Evolutionary conservation across 1,139 yeast species (phyloP), one percentile per base, ranked within the genome.

Genomic region (Suhomyces choctaworum): DNA sequence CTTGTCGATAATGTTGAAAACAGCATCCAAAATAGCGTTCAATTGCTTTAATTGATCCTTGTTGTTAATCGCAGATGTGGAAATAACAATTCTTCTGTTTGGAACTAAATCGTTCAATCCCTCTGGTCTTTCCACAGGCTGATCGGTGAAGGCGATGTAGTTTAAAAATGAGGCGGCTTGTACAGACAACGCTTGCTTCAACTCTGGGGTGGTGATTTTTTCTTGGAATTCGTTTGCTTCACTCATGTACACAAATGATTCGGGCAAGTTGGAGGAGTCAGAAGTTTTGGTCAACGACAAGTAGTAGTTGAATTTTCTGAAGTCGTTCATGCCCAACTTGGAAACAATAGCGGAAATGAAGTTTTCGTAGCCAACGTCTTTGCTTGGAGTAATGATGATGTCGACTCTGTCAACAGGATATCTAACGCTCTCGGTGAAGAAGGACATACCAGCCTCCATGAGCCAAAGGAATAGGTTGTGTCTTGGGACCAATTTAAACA

Each of bases 321-420:
- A 70, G 39, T 76, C 73, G 58, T 82, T 80, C 97, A 92, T 88
- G 44, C 80, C 78, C 37, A 79, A 71, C 66, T 92, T 92, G 57
- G 94, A 81, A 25, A 89, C 96, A 55, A 92, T 67, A 15, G 94
- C 92, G 58, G 85, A 75, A 46, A 89, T 80, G 50, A 85, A 89
- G 54, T 82, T 82, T 52, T 74, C 80, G 50, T 73, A 76, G 32
- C 66, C 74, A 28, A 70, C 70, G 38, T 73, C 76, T 27, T 66
- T 66, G 46, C 76, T 76, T 27, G 89, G 85, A 36, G 71, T 71
- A 45, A 88, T 76, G 28, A 70, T 70, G 44, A 90, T 66, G 29
- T 76, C 80, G 37, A 82, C 77, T 42, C 64, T 67, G 57, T 86
- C 95, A 30, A 66, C 66, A 27, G 89, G 82, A 23, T 73, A 56